phyloP scores from a whole-genome alignment of 2,329 filamentous ascomycete species.

The Orbilia quercus region DNA sequence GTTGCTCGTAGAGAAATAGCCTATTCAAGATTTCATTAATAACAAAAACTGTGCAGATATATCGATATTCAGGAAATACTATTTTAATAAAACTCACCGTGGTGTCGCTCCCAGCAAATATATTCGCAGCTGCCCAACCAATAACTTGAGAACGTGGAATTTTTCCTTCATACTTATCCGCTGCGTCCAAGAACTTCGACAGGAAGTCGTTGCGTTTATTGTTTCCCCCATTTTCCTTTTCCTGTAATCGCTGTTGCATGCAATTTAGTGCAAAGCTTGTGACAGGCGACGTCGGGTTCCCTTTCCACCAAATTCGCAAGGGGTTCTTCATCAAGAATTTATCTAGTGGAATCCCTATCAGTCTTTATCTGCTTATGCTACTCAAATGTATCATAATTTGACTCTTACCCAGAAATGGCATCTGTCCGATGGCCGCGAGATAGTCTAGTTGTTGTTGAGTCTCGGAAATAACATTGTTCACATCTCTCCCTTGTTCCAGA shows the following conservation, averaged over 20 bases:
- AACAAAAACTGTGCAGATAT: no score
- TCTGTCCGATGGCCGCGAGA: slow-evolving; percentile 37
- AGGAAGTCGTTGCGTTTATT: slow-evolving; percentile 39
- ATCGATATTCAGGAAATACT: no score
- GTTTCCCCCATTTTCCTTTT: slow-evolving; percentile 26
- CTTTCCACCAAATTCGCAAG: slow-evolving; percentile 40
- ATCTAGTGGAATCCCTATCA: no score
- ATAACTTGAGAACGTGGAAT: slow-evolving; percentile 38
- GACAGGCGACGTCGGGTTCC: slow-evolving; percentile 41
- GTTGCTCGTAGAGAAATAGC: slow-evolving; percentile 39
- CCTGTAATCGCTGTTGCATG: slow-evolving; percentile 41
- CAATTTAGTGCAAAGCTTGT: slow-evolving; percentile 40
- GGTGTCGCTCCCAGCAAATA: slow-evolving; percentile 65
- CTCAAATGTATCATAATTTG: no score
- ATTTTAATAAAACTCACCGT: slow-evolving; percentile 61
- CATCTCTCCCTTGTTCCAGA: slow-evolving; percentile 61
- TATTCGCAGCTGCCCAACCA: slow-evolving; percentile 61
- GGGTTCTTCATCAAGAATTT: slow-evolving; percentile 49
- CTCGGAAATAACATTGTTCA: slow-evolving; percentile 61
- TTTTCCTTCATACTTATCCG: slow-evolving; percentile 39
- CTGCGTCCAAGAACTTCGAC: slow-evolving; percentile 40
- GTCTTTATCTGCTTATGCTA: background rate
- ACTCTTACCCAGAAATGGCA: slow-evolving; percentile 44
- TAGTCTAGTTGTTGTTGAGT: slow-evolving; percentile 54
- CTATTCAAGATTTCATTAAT: slow-evolving; percentile 5